phyloP scores from a whole-genome alignment of 768 basidiomycete species.

The Boletellus ananiceps region DNA sequence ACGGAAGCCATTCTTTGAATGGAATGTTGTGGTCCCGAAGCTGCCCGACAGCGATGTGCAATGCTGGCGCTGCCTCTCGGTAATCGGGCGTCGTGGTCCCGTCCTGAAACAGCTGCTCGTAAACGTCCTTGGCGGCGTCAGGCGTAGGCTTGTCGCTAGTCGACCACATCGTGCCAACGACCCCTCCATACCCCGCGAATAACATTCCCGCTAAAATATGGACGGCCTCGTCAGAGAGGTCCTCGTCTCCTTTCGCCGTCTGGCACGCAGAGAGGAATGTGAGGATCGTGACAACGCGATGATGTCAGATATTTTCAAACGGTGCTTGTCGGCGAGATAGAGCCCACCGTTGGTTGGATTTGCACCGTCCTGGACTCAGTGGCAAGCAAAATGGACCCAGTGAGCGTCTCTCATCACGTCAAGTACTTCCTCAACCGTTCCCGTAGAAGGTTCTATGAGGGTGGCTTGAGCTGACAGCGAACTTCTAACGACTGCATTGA shows the following conservation, averaged over 20 bases:
- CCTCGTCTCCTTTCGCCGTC: background rate
- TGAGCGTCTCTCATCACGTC: background rate
- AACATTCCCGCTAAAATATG: background rate
- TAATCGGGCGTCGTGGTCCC: no score
- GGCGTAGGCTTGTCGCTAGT: background rate
- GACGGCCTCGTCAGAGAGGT: background rate
- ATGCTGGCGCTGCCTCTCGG: no score
- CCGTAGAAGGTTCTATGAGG: background rate
- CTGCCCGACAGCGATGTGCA: no score
- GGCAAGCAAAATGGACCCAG: background rate
- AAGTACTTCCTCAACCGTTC: background rate
- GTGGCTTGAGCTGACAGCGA: background rate
- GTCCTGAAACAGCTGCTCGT: background rate
- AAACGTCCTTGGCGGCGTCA: background rate
- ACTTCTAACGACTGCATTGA: background rate
- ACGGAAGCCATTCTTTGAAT: no score
- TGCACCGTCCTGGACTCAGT: background rate
- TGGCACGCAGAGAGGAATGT: background rate
- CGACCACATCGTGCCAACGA: background rate
- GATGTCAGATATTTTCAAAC: background rate
- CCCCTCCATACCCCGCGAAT: background rate
- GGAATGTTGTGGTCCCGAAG: no score
- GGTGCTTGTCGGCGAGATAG: background rate
- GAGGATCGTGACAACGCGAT: background rate
- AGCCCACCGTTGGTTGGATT: background rate